Evolutionary conservation across 768 basidiomycete species (phyloP).

Genomic region (Chiua virens): DNA sequence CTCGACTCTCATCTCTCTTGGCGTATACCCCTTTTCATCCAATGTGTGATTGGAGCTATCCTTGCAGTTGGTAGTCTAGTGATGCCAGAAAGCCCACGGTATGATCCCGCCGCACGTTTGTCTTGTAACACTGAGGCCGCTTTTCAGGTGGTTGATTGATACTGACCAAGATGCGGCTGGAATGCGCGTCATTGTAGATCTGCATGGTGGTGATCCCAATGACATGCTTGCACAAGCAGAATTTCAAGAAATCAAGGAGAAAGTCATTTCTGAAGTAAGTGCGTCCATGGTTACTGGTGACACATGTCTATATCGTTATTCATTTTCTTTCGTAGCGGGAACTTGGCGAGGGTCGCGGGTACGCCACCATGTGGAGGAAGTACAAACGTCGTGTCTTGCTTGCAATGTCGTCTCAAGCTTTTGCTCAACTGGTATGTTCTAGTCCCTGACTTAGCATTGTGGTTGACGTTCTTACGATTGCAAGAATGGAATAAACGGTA

Average conservation of each 20-base stretch:
- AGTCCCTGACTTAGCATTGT: not conserved
- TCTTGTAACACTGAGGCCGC: constrained; percentile 2
- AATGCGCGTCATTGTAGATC: constrained; percentile 80
- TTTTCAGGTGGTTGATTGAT: constrained; percentile 82
- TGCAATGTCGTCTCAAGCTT: constrained; percentile 94
- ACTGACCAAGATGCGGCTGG: constrained; percentile 81
- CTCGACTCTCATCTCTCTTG: constrained; percentile 85
- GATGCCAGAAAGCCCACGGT: constrained; percentile 91
- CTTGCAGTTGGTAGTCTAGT: constrained; percentile 77
- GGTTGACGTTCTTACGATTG: constrained; percentile 1
- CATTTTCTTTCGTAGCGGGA: constrained; percentile 53
- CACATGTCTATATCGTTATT: not conserved
- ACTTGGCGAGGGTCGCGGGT: constrained; percentile 72
- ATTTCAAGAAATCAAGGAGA: constrained; percentile 86
- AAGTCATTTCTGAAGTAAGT: constrained; percentile 66
- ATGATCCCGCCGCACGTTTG: constrained; percentile 11
- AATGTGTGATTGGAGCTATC: constrained; percentile 82
- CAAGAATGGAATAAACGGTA: constrained; percentile 94
- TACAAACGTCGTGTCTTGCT: constrained; percentile 87
- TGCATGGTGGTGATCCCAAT: constrained; percentile 79
- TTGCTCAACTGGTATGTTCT: constrained; percentile 82
- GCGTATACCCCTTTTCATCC: constrained; percentile 86
- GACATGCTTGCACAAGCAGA: constrained; percentile 74
- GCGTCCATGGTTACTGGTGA: too few relatives aligned
- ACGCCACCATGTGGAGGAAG: constrained; percentile 79